A percentile compares a stretch with the other conserved stretches of the same genome.
Conservation (phyloP, 176 grass and related monocot genomes). For the Panicum miliaceum region DNA sequence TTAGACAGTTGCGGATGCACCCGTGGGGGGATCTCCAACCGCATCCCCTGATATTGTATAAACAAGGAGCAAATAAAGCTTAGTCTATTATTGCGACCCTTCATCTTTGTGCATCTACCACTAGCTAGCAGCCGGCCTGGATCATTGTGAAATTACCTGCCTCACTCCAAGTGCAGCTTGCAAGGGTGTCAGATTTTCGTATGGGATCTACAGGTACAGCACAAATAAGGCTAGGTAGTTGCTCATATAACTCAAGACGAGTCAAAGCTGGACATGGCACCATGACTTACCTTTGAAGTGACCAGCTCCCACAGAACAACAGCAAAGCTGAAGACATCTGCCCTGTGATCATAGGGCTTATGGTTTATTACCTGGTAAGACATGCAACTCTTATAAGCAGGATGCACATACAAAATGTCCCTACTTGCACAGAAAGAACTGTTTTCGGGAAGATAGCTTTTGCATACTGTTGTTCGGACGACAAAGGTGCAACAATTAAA, state of each 20-base stretch:
- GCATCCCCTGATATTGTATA: slow-evolving; percentile 60
- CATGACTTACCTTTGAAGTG: slow-evolving; percentile 79
- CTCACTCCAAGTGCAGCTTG: slow-evolving; percentile 95
- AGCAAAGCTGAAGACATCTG: slow-evolving; percentile 96
- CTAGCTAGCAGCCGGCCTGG: slow-evolving; percentile 1
- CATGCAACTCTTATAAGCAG: slow-evolving; percentile 30
- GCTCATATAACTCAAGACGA: slow-evolving; percentile 16
- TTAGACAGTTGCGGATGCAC: slow-evolving; percentile 60
- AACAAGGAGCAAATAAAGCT: slow-evolving; percentile 34
- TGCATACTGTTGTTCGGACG: neutral
- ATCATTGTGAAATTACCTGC: slow-evolving; percentile 58
- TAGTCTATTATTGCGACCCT: neutral
- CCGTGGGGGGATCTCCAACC: slow-evolving; percentile 57
- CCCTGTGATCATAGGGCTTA: slow-evolving; percentile 78
- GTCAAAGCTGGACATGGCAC: neutral
- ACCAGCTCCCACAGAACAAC: slow-evolving; percentile 88
- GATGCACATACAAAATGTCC: neutral
- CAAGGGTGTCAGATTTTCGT: slow-evolving; percentile 83
- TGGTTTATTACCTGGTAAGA: slow-evolving; percentile 90
- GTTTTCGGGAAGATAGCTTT: neutral
- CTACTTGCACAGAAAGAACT: slow-evolving; percentile 4
- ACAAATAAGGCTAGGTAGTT: slow-evolving; percentile 21
- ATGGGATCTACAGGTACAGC: slow-evolving; percentile 76
- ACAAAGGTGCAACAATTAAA: slow-evolving; percentile 8
- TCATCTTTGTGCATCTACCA: neutral